These are phyloP conservation scores for Haplosporangium gracile DNA, from an alignment of 192 early-diverging fungal species.

Conservation along the genomic window DNA sequence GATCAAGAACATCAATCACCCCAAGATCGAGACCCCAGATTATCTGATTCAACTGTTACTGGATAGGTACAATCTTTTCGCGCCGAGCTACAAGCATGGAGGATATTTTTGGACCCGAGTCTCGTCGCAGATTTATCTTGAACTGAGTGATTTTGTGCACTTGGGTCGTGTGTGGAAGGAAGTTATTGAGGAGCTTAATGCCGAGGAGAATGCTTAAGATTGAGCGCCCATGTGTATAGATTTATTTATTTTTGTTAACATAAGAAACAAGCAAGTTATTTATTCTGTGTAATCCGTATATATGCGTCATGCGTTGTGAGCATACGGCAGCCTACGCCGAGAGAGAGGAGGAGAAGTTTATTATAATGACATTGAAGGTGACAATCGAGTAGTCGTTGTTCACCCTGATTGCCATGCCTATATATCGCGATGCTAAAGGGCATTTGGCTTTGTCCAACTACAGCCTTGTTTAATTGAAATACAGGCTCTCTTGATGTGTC, in stretches of 20 bases:
- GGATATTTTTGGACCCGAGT: slow-evolving; percentile 66
- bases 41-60: slow-evolving; percentile 51
- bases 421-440: too few relatives aligned
- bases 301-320: too few relatives aligned
- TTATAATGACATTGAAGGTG: too few relatives aligned
- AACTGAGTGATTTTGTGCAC: slow-evolving; percentile 62
- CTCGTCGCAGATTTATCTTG: slow-evolving; percentile 70
- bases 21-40: slow-evolving; percentile 20
- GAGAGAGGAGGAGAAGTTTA: too few relatives aligned
- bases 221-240: not conserved
- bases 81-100: slow-evolving; percentile 60
- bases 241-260: not conserved
- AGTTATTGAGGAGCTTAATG: slow-evolving; percentile 52
- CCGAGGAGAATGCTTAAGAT: slow-evolving; percentile 17
- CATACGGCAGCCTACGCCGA: too few relatives aligned
- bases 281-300: too few relatives aligned
- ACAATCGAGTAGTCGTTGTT: too few relatives aligned
- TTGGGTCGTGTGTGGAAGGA: slow-evolving; percentile 59
- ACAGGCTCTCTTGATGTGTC: not conserved
- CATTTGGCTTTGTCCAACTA: not conserved
- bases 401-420: too few relatives aligned
- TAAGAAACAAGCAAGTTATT: not conserved
- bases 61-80: slow-evolving; percentile 59
- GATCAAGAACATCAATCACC: slow-evolving; percentile 44
- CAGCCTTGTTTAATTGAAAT: not conserved